Evolutionary conservation across 768 basidiomycete species (phyloP), one percentile per base, ranked within the genome.

Genomic region (Suillus subaureus): DNA sequence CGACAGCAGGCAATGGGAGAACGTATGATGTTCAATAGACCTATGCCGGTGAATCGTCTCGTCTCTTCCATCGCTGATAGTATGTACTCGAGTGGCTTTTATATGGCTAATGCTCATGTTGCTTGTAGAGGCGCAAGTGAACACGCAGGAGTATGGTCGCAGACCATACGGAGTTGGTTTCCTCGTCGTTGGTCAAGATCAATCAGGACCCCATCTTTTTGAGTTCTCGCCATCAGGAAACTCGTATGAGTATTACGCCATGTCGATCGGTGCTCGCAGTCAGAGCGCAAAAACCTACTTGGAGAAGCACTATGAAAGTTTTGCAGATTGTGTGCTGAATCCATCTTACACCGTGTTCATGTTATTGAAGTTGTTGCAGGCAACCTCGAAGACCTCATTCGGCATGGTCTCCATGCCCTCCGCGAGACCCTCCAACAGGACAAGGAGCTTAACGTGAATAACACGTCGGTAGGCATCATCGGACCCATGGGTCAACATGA

Each of bases 201-300:
- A 96, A 73, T 88, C 91, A n/a, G 97, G 97, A 4, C 96, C 97
- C 5, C 97, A 99, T 78, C 87, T 99, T 45, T 98, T 94, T 79
- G 97, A 99, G 78, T 99, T 99, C 82, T 96, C 96, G 1, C 97
- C 97, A 0, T 93, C 96, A 0, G 97, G 97, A 23, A 96, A 93
- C 74, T 94, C 94, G 26, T 98, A 97, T 75, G 97, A 99, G 77
- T 99, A 98, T 79, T 94, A 89, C 75, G 97, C 97, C 57, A 96
- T 98, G 87, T 97, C 96, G 47, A 99, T 99, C 78, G 97, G 97
- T 61, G 97, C 97, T 16, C 88, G 97, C 61, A 96, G 93, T 79
- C 97, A 99, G 80, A 97, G 94, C 71, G 97, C 97, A 60, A 99
- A 98, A 80, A 99, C 97, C 15, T 99, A 99, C 77, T 83, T 99